Percentiles rank a stretch among this genome's conserved stretches.
Evolutionary conservation across 1,139 yeast species (phyloP).

Genomic region (Geotrichum citri-aurantii): DNA sequence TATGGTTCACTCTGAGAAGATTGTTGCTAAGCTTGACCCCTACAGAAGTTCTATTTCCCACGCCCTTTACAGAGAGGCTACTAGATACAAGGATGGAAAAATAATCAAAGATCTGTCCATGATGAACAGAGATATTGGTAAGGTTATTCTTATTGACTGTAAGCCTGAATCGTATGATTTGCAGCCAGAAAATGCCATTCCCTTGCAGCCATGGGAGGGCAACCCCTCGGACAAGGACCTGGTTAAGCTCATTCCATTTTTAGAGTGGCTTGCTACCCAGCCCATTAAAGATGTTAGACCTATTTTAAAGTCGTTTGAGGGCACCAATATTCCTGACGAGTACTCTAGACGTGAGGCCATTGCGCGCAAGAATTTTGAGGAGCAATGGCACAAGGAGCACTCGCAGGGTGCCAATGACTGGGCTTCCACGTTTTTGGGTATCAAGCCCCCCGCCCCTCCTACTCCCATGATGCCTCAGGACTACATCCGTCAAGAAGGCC

Average conservation of each 20-base stretch:
- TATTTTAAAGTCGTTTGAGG: slow-evolving; percentile 62
- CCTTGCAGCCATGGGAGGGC: slow-evolving; percentile 83
- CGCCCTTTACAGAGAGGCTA: slow-evolving; percentile 85
- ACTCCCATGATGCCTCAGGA: slow-evolving; percentile 88
- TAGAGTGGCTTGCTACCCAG: slow-evolving; percentile 92
- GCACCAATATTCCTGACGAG: slow-evolving; percentile 67
- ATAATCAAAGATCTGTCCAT: slow-evolving; percentile 68
- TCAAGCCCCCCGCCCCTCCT: slow-evolving; percentile 45
- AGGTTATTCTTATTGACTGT: slow-evolving; percentile 74
- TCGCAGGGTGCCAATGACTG: slow-evolving; percentile 44
- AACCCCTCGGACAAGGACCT: slow-evolving; percentile 67
- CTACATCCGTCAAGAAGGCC: slow-evolving; percentile 86
- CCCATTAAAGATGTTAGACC: slow-evolving; percentile 89
- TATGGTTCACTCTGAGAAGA: slow-evolving; percentile 78
- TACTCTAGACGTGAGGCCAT: slow-evolving; percentile 69
- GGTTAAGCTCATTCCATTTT: slow-evolving; percentile 77
- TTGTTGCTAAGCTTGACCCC: slow-evolving; percentile 87
- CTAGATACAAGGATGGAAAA: slow-evolving; percentile 84
- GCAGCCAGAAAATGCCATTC: slow-evolving; percentile 91
- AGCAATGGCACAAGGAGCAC: slow-evolving; percentile 52
- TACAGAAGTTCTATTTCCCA: slow-evolving; percentile 83
- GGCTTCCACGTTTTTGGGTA: slow-evolving; percentile 60
- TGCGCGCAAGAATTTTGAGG: slow-evolving; percentile 64
- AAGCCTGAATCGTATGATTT: slow-evolving; percentile 64
- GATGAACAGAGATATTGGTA: slow-evolving; percentile 83